Evolutionary conservation across 768 basidiomycete species (phyloP).

Genomic region (Russula vinacea): DNA sequence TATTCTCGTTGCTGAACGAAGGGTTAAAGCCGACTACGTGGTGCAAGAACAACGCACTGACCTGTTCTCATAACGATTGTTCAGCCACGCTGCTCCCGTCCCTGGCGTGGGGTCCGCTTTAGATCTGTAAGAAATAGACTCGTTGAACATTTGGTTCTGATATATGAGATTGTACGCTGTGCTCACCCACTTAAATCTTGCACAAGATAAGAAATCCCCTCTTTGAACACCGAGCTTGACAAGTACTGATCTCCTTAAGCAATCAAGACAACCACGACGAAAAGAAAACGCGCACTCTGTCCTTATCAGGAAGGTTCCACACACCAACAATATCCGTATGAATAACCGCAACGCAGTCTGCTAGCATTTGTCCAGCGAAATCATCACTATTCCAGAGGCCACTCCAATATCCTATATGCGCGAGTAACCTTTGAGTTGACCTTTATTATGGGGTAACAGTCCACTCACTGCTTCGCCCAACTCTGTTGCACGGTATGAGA

Average conservation of each 20-base stretch:
- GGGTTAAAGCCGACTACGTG: background rate
- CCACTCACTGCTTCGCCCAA: slow-evolving; percentile 18
- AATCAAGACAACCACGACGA: background rate
- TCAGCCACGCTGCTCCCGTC: background rate
- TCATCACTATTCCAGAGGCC: background rate
- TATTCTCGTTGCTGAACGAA: background rate
- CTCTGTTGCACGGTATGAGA: background rate
- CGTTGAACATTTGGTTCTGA: background rate
- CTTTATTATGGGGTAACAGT: background rate
- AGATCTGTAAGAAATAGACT: background rate
- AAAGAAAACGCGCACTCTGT: background rate
- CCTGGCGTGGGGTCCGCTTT: background rate
- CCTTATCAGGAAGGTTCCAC: slow-evolving; percentile 12
- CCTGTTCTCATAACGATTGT: background rate
- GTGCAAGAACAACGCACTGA: background rate
- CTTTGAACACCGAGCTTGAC: background rate
- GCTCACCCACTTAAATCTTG: background rate
- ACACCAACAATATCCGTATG: slow-evolving; percentile 4
- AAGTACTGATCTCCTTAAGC: slow-evolving; percentile 4
- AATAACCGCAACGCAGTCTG: background rate
- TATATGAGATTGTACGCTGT: background rate
- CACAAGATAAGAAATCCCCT: background rate
- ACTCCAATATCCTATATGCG: slow-evolving; percentile 17
- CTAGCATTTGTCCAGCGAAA: background rate
- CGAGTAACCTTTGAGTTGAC: background rate